Evolutionary conservation across 148 eudicot genomes (phyloP), one percentile per base, ranked within the genome.

Genomic region (Mesembryanthemum crystallinum): DNA sequence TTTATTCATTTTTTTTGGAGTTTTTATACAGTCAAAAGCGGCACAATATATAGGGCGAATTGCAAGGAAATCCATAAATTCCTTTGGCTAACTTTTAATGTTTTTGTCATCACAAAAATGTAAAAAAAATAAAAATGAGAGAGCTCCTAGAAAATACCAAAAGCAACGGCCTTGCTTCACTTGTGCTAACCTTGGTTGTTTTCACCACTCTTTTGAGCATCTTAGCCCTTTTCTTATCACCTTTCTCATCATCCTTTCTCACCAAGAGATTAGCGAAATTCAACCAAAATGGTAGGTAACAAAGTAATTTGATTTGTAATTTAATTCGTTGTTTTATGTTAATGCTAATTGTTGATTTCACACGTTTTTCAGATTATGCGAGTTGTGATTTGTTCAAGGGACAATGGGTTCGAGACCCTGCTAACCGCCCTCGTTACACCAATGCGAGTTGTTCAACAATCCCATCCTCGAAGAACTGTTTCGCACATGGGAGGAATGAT

Each of bases 401-500:
- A 12, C 24, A 69, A 54, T 88, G 89, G 91, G 80, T 88, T 25
- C 78, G 52, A 39, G 66, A 73, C 78, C 54, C 78, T n/a, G n/a
- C n/a, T 5, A 64, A 76, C 1, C 81, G 84, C 8, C 83, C 85
- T 14, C 70, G 45, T 17, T 88, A 88, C 69, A 77, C 82, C 28
- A 85, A 88, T 35, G 71, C 76, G 42, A 84, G 77, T 24, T 84
- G 82, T 69, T 49, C 80, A 73, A 66, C 84, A 13, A 82, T 85
- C 15, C 87, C 87, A 5, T 69, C 78, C 9, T 69, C 83, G 17
- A 85, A 84, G 75, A 73, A 88, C 60, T 88, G 89, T 68, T 77
- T 86, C 76, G 58, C 75, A 71, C 85, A 82, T 73, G 87, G 84
- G 68, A 82, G 96, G 60, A 83, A 73, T 9, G 96, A 92, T 80